Evolutionary conservation across 768 basidiomycete genomes (phyloP), one percentile per base, ranked within the genome.

Genomic region (Candolleomyces eurysporus): DNA sequence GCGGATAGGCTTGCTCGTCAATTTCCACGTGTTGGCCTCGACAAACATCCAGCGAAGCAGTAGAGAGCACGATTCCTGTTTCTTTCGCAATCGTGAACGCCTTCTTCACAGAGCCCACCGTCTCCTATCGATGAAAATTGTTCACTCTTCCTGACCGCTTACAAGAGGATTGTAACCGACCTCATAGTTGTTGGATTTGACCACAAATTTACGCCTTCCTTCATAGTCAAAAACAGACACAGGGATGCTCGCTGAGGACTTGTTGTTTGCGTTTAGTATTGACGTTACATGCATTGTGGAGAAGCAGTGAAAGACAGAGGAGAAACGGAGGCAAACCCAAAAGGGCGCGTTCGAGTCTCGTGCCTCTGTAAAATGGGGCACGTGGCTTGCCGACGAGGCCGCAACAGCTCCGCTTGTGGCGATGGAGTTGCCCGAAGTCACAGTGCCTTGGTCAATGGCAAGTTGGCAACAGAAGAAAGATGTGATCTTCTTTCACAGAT

Each of bases 11-110:
- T 10, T 8, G 26, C 10, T 22, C 43, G 32, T 61, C 60, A 21
- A 61, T 61, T 19, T 61, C 60, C 9, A 61, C 60, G 22, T 31
- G n/a, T 8, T 51, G 42, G n/a, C 55, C 54, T 21, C 54, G 53
- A 31, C 60, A 61, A 10, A 61, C 60, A 32, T 61, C 54, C 16
- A 61, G 26, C 13, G 53, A 48, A 45, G 51, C 40, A 40, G 60
- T 61, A 4, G 42, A 49, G 5, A 58, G n/a, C 22, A 30, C 8
- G 30, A 58, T n/a, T 10, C 8, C 10, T 9, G 32, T n/a, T 11
- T 58, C 32, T 3, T 6, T 14, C 11, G 5, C 19, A 17, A 58
- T 11, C 4, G 17, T n/a, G 46, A 58, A 58, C 10, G 57, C 30
- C 14, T n/a, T 36, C 19, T 39, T 48, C 8, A 49, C 30, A 13